Percentiles rank a stretch among this genome's conserved stretches.
phyloP scores from a whole-genome alignment of 148 eudicot genomes.

The Persicaria tinctoria region DNA sequence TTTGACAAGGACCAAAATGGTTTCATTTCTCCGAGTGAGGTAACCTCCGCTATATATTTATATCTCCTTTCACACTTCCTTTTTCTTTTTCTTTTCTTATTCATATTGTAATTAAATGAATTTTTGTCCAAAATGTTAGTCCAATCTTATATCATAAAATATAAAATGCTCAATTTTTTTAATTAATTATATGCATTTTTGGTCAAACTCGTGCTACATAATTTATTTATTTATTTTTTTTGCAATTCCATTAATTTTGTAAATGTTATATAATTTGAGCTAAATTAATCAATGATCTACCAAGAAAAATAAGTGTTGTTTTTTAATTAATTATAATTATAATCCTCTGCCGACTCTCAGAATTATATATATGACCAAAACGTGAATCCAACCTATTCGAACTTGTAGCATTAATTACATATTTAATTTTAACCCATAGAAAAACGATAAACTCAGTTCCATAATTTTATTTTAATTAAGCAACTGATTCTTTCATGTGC shows the following conservation, averaged over 20 bases:
- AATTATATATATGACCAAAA: neutral
- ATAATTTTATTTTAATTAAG: neutral
- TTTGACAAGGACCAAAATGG: conserved; percentile 82
- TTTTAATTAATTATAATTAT: neutral
- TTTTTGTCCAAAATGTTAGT: neutral
- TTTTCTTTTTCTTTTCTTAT: too few species aligned
- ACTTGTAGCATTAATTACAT: neutral
- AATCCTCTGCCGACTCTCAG: neutral
- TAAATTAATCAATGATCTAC: too few species aligned
- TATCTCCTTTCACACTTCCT: neutral
- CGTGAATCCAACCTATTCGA: conserved; percentile 9
- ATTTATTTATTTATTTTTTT: too few species aligned
- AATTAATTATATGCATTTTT: too few species aligned
- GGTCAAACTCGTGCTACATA: too few species aligned
- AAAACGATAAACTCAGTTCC: neutral
- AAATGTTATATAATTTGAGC: too few species aligned
- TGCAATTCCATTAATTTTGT: too few species aligned
- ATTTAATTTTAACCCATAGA: too few species aligned
- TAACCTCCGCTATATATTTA: neutral
- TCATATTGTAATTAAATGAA: neutral
- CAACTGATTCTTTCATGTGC: conserved; percentile 13
- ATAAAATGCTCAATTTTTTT: neutral
- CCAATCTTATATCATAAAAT: too few species aligned
- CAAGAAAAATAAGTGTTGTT: too few species aligned
- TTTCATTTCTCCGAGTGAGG: conserved; percentile 57